Evolutionary conservation across 129 eudicot genomes (phyloP).

Genomic region (Smallanthus sonchifolius): DNA sequence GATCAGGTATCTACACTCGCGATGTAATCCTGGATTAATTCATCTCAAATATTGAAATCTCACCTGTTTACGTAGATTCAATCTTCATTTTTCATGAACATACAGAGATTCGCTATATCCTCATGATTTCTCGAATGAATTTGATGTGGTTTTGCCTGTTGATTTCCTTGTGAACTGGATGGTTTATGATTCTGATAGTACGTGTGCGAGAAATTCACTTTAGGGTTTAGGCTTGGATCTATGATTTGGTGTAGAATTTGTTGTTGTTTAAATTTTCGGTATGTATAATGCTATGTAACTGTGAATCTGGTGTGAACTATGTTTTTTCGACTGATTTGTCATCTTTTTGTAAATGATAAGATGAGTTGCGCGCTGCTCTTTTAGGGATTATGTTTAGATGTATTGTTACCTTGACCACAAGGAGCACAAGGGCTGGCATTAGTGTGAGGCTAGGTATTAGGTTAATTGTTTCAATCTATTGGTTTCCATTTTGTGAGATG

Average conservation of each 20-base stretch:
- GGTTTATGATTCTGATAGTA: not conserved
- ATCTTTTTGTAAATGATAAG: not conserved
- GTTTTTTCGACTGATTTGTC: not conserved
- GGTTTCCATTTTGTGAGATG: not conserved
- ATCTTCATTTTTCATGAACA: not conserved
- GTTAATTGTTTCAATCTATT: not conserved
- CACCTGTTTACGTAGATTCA: conserved; percentile 2
- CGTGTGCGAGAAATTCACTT: not conserved
- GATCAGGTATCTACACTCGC: conserved; percentile 19
- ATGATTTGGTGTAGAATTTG: not conserved
- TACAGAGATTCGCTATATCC: not conserved
- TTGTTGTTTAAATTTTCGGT: too few species aligned
- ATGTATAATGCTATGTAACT: not conserved
- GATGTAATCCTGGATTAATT: not conserved
- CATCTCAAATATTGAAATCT: conserved; percentile 2
- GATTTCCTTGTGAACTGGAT: not conserved
- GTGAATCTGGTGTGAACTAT: not conserved
- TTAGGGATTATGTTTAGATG: conserved; percentile 12
- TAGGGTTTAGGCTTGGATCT: conserved; percentile 29
- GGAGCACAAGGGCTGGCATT: not conserved
- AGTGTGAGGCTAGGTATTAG: not conserved
- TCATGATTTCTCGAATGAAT: not conserved
- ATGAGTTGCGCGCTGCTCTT: not conserved
- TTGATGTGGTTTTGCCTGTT: not conserved
- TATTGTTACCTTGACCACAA: not conserved